A percentile compares a stretch with the other conserved stretches of the same genome.
These are phyloP conservation scores for Macadamia integrifolia DNA, from an alignment of 164 flowering plant species.

Conservation along the genomic window DNA sequence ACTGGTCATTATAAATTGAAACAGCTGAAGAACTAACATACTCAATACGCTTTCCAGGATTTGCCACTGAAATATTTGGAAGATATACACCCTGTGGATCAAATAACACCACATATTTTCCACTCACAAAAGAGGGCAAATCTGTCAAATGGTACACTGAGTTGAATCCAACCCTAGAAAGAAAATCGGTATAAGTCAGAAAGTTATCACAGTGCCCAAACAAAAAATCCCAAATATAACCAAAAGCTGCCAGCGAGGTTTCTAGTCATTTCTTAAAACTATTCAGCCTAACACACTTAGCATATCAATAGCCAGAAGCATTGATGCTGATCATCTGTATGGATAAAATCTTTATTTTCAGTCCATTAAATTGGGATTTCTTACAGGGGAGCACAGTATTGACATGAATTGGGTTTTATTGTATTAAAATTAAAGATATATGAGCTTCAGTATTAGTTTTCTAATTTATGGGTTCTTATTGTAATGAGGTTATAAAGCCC, in stretches of 20 bases:
- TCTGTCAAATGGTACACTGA: slow-evolving; percentile 96
- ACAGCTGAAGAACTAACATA: slow-evolving; percentile 79
- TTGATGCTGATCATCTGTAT: not conserved
- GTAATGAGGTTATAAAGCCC: no score
- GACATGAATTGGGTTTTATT: no score
- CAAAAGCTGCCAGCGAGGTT: not conserved
- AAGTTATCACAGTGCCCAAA: not conserved
- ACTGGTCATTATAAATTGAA: slow-evolving; percentile 69
- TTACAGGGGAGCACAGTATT: no score
- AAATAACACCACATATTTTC: slow-evolving; percentile 80
- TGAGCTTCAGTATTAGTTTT: no score
- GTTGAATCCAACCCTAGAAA: slow-evolving; percentile 88
- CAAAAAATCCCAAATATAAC: not conserved
- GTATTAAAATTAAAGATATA: no score
- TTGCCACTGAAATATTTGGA: slow-evolving; percentile 76
- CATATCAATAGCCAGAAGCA: not conserved
- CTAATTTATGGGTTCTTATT: no score
- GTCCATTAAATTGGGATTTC: not conserved
- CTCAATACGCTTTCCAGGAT: slow-evolving; percentile 96
- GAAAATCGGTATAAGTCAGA: slow-evolving; percentile 8
- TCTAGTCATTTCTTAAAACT: not conserved
- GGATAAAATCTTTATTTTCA: not conserved
- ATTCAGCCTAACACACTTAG: no score
- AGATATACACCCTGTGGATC: slow-evolving; percentile 91
- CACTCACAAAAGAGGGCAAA: slow-evolving; percentile 94